A percentile compares a stretch with the other conserved stretches of the same genome.
Conservation (phyloP, 2,329 filamentous ascomycete species). For the Pseudogymnoascus sp. region DNA sequence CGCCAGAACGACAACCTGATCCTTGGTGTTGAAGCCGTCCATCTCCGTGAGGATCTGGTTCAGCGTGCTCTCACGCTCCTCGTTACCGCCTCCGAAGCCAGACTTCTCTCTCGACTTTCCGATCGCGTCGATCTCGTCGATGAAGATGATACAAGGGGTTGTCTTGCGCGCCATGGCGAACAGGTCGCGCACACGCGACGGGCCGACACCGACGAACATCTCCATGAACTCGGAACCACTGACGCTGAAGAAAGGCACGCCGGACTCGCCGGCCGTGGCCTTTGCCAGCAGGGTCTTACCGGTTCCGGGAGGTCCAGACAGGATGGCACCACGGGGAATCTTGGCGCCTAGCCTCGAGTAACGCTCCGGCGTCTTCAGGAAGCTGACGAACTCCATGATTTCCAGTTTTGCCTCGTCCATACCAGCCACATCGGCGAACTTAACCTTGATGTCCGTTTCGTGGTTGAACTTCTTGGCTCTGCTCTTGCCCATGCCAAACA, state of each 20-base stretch:
- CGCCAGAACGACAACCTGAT: conserved; percentile 92
- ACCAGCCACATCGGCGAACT: conserved; percentile 92
- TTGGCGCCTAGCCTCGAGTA: conserved; percentile 95
- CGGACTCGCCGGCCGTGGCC: conserved; percentile 92
- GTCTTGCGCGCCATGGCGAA: conserved; percentile 93
- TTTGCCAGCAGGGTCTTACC: conserved; percentile 97
- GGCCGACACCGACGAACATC: conserved; percentile 98
- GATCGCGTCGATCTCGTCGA: conserved; percentile 98
- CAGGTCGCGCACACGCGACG: conserved; percentile 86
- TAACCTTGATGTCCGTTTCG: conserved; percentile 91
- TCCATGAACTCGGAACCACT: conserved; percentile 98
- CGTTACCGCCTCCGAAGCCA: conserved; percentile 81
- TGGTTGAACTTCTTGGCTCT: conserved; percentile 96
- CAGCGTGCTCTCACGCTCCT: conserved; percentile 91
- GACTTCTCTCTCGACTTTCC: conserved; percentile 80
- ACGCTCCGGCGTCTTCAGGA: conserved; percentile 84
- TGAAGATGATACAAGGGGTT: conserved; percentile 97
- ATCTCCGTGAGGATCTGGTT: conserved; percentile 99
- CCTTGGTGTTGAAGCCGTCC: conserved; percentile 96
- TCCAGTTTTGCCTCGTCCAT: conserved; percentile 97
- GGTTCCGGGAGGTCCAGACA: conserved; percentile 94
- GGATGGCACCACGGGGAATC: conserved; percentile 91
- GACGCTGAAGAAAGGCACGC: conserved; percentile 95
- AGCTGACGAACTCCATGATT: conserved; percentile 99
- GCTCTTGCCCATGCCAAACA: conserved; percentile 95